Evolutionary conservation across 495 filamentous ascomycete species (phyloP), one percentile per base, ranked within the genome.

Genomic region (Hypomontagnella submonticulosa): DNA sequence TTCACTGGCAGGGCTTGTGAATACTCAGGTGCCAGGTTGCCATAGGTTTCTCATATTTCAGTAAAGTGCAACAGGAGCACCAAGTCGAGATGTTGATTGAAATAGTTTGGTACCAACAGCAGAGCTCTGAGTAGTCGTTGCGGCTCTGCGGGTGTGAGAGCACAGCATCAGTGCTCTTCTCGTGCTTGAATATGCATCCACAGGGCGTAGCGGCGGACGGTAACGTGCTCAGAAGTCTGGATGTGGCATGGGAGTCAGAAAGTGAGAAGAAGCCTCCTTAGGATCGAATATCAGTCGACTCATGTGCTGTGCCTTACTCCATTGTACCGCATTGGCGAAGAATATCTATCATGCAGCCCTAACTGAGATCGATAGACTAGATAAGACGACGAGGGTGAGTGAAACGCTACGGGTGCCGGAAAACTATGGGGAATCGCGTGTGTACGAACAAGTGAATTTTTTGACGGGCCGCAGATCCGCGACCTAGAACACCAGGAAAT

Each of bases 391-490:
- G 38, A 33, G 12, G 15, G 13, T 3, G 15, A 33, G 30, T 44
- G 16, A 51, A 43, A 59, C 15, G 7, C 27, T 10, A 13, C 15
- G 6, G 33, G 56, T 19, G 7, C 1, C 47, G 9, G 38, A 7
- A 58, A 13, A 40, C 4, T 11, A 27, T 30, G 20, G 23, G 20
- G 41, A 37, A 44, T 44, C 37, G 40, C 11, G 10, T 27, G 32
- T 52, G 12, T 34, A 37, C 46, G 36, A 52, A 44, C 16, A n/a
- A 43, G 37, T 27, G 12, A 19, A 48, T 34, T 13, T 9, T 52
- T 51, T 20, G 30, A 9, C 58, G 65, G 65, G 16, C 65, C 65
- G 58, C 12, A 27, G 53, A 63, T 42, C 58, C 58, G 58, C 15
- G 47, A 52, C 49, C 48, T 55, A n/a, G 41, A 30, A 16, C 30